Base-by-base conservation (phyloP, 176 grass and related monocot genomes). In the Oryza brachyantha region DNA sequence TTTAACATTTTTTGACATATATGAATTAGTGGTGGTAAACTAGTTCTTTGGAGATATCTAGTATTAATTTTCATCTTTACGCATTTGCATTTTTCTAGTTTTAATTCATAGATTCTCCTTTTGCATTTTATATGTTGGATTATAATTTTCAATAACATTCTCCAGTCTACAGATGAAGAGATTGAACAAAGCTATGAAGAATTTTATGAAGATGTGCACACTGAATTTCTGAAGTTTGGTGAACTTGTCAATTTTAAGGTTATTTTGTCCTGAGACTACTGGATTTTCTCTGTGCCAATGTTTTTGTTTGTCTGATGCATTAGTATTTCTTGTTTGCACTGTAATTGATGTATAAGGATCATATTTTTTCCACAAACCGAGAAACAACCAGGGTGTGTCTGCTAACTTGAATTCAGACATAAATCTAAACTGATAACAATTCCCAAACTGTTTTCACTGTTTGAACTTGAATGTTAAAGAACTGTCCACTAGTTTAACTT, bases 151-250 rank as follows among this genome's bases (percentile, higher is more conserved):
- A 65, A 83, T 75, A 68, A 82, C 72, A 85, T 77, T 62, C 69
- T 81, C 28, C 92, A 98, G 96, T 99, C 74, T 69, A 95, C 92
- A 48, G 96, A 99, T 78, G 96, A 99, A 89, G 92, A 98, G 71
- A 66, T 98, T 77, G 90, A 98, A 74, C 73, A 85, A 19, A 88
- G 77, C 70, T 98, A 98, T 84, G 92, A 98, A 93, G 92, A 98
- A 89, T 98, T 98, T 90, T 98, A 98, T 78, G 96, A 98, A 67
- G 96, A 98, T 40, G 96, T 98, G 67, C 96, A 98, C 72, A 94
- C 92, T 28, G 96, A 98, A 86, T 98, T 98, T 85, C 75, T 93
- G 80, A 98, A 94, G 84, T 98, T 85, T 66, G 92, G 96, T 59
- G 96, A 94, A 92, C 88, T 98, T 83, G 70, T 85, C 17, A 98